phyloP scores from a whole-genome alignment of 257 asterid species.

The Rubia yunnanensis region DNA sequence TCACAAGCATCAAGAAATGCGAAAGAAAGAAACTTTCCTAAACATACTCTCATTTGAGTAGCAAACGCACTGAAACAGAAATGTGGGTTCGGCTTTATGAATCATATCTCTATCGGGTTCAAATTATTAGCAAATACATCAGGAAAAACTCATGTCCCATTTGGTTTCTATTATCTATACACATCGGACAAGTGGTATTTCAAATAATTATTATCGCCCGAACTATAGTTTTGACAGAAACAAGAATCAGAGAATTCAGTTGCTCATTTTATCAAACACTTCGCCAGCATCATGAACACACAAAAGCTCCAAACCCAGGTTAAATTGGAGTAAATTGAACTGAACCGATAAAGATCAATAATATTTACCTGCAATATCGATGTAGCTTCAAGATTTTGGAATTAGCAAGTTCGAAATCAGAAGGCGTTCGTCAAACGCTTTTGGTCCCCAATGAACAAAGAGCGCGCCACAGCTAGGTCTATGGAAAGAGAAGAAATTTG shows the following conservation, averaged over 20 bases:
- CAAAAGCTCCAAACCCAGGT: background rate
- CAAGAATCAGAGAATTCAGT: background rate
- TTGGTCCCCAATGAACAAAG: background rate
- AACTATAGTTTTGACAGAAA: background rate
- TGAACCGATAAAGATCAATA: background rate
- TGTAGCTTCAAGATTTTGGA: background rate
- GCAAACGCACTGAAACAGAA: too few species aligned
- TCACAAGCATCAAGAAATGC: too few species aligned
- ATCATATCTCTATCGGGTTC: background rate
- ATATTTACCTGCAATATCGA: background rate
- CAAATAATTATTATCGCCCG: background rate
- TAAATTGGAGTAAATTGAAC: background rate
- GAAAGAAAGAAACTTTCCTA: too few species aligned
- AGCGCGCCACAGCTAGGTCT: background rate
- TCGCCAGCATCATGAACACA: background rate
- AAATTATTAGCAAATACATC: background rate
- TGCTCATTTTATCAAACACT: constrained; percentile 5
- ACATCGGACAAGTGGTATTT: background rate
- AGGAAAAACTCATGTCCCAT: background rate
- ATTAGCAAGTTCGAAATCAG: background rate
- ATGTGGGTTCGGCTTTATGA: background rate
- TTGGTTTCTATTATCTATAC: background rate
- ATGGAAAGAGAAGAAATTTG: background rate
- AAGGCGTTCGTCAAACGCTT: background rate
- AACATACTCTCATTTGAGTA: too few species aligned